Percentiles rank a stretch among this genome's conserved stretches.
phyloP scores from a whole-genome alignment of 1,284 basidiomycete genomes.

The Naganishia liquefaciens region DNA sequence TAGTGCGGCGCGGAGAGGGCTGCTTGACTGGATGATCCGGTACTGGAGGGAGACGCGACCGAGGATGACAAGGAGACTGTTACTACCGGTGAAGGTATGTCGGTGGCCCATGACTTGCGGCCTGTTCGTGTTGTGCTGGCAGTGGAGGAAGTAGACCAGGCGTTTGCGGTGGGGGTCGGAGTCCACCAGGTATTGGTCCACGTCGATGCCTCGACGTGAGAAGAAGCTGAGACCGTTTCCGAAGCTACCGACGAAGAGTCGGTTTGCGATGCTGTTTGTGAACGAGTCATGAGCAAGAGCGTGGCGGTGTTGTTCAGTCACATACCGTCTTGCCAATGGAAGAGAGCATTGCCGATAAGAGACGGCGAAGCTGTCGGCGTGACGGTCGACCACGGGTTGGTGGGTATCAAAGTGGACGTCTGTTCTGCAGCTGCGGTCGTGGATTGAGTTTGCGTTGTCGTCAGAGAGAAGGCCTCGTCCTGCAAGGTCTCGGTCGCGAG shows the following conservation, averaged over 20 bases:
- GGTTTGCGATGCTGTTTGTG: neutral
- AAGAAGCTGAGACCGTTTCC: neutral
- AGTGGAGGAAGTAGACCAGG: conserved; percentile 17
- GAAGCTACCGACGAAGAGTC: neutral
- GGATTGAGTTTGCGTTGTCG: conserved; percentile 4
- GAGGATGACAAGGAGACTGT: neutral
- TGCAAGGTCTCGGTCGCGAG: too few relatives aligned
- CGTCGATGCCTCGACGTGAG: neutral
- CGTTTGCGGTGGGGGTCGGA: neutral
- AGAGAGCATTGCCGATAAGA: conserved; percentile 20
- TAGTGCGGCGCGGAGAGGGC: conserved; percentile 20
- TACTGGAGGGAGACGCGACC: neutral
- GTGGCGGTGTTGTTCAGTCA: neutral
- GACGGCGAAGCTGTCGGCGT: conserved; percentile 26
- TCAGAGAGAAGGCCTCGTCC: neutral
- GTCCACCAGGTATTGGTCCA: conserved; percentile 28
- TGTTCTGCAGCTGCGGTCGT: conserved; percentile 10
- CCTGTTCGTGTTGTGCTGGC: conserved; percentile 5
- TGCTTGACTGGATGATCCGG: neutral
- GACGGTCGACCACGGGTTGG: conserved; percentile 19
- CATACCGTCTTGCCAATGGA: conserved; percentile 26
- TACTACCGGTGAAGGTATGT: neutral
- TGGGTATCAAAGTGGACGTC: conserved; percentile 4
- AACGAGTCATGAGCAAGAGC: neutral
- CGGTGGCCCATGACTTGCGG: conserved; percentile 3